Evolutionary conservation across 2,329 filamentous ascomycete genomes (phyloP), one percentile per base, ranked within the genome.

Genomic region (Arthrobotrys musiformis): DNA sequence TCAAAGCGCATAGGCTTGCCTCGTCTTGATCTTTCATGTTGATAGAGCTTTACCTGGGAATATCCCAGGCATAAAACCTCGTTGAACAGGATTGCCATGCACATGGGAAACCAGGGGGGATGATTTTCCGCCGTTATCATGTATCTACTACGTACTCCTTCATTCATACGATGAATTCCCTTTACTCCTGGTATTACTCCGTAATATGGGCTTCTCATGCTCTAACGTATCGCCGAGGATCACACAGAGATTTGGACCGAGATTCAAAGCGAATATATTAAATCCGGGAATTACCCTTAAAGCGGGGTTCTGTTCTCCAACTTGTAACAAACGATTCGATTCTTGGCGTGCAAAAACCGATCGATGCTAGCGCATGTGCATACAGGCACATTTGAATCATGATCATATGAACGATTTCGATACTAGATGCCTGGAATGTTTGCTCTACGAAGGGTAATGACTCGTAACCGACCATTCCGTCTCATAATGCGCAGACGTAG

Each of bases 191-290:
- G n/a, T n/a, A 42, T 42, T 19, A 42, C 11, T 42, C 13, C 37
- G 37, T 42, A n/a, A n/a, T 42, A n/a, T n/a, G n/a, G 30, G 30
- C n/a, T 50, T 61, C 61, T 40, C 26, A 33, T 26, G 4, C 13
- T 62, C 4, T 37, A 22, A 37, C 26, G 54, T 58, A 58, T 72
- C 68, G 58, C 68, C 68, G 68, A 72, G n/a, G 37, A 72, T 72
- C 68, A 48, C 48, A 42, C 33, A 33, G 17, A 46, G 26, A 30
- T 35, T 56, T 56, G 19, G n/a, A 17, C 40, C 40, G 40, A 42
- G 40, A 42, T 26, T 58, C 11, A 42, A 30, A 19, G 11, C n/a
- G 24, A 46, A 19, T n/a, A n/a, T n/a, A n/a, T n/a, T n/a, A n/a
- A n/a, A n/a, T n/a, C 37, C 24, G 24, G 58, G 42, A 28, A 30